Percentiles rank a stretch among this genome's conserved stretches.
These are phyloP conservation scores for Podospora appendiculata DNA, from an alignment of 495 filamentous ascomycete genomes.

Conservation along the genomic window DNA sequence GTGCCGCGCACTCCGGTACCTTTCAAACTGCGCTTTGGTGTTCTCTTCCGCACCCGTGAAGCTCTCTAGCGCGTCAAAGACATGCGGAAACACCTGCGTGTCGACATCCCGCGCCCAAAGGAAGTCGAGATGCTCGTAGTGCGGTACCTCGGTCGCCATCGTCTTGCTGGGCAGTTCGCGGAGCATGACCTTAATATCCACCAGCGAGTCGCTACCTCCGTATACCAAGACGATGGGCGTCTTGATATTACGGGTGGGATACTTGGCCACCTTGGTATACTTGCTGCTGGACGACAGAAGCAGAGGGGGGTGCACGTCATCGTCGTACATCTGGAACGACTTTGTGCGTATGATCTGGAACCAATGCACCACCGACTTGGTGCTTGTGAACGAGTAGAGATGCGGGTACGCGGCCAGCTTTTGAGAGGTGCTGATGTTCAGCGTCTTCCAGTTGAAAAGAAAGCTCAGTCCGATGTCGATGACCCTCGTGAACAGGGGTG, in stretches of 20 bases:
- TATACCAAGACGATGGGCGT: conserved; percentile 92
- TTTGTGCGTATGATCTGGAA: conserved; percentile 97
- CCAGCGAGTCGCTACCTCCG: conserved; percentile 84
- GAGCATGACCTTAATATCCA: conserved; percentile 92
- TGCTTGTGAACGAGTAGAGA: conserved; percentile 91
- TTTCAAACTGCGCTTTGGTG: conserved; percentile 43
- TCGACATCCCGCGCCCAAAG: conserved; percentile 88
- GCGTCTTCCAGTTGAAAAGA: conserved; percentile 84
- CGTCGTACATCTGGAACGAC: conserved; percentile 96
- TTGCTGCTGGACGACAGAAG: conserved; percentile 36
- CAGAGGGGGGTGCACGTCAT: conserved; percentile 62
- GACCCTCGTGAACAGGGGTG: conserved; percentile 81
- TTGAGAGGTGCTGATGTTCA: conserved; percentile 78
- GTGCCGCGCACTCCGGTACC: conserved; percentile 32
- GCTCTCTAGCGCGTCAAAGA: conserved; percentile 75
- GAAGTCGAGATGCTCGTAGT: conserved; percentile 96
- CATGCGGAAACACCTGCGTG: conserved; percentile 77
- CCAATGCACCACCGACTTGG: conserved; percentile 95
- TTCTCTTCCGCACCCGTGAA: conserved; percentile 45
- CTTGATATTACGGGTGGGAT: conserved; percentile 93
- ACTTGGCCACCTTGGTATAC: conserved; percentile 81
- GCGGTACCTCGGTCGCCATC: conserved; percentile 70
- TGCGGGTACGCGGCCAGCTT: conserved; percentile 97
- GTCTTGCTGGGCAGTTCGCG: conserved; percentile 79
- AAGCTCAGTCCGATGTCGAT: conserved; percentile 77